These are phyloP conservation scores for Drosera capensis DNA, from an alignment of 148 eudicot genomes.

Conservation along the genomic window DNA sequence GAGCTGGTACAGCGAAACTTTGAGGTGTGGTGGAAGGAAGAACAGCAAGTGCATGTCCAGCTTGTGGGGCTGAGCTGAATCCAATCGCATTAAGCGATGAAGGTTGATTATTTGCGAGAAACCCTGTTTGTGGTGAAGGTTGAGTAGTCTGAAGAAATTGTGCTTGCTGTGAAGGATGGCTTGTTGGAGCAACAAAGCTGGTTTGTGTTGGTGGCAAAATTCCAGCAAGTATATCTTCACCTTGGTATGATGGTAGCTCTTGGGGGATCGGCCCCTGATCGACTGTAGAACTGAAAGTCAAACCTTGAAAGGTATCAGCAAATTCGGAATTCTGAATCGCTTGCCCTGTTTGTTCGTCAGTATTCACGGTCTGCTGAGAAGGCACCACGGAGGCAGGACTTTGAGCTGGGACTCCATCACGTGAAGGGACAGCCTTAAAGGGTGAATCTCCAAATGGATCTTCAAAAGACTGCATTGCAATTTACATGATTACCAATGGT, in stretches of 20 bases:
- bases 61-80: conserved; percentile 17
- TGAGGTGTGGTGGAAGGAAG: conserved; percentile 27
- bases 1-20: conserved; percentile 16
- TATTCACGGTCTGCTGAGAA: conserved; percentile 17
- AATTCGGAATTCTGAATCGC: conserved; percentile 22
- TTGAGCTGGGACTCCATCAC: conserved; percentile 26
- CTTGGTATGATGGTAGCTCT: conserved; percentile 16
- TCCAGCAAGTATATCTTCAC: conserved; percentile 60
- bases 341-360: conserved; percentile 20
- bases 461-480: conserved; percentile 60
- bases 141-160: conserved; percentile 9
- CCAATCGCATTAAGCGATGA: conserved; percentile 2
- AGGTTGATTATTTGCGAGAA: conserved; percentile 12
- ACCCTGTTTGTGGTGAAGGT: conserved; percentile 11
- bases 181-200: conserved; percentile 11
- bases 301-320: conserved; percentile 21
- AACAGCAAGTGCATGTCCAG: conserved; percentile 16
- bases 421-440: conserved; percentile 54
- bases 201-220: conserved; percentile 39
- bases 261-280: conserved; percentile 12
- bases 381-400: conserved; percentile 19
- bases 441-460: conserved; percentile 97
- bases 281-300: conserved; percentile 5
- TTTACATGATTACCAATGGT: no score
- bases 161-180: conserved; percentile 14